phyloP scores from a whole-genome alignment of 768 basidiomycete species.

The Phlegmacium glaucopus region DNA sequence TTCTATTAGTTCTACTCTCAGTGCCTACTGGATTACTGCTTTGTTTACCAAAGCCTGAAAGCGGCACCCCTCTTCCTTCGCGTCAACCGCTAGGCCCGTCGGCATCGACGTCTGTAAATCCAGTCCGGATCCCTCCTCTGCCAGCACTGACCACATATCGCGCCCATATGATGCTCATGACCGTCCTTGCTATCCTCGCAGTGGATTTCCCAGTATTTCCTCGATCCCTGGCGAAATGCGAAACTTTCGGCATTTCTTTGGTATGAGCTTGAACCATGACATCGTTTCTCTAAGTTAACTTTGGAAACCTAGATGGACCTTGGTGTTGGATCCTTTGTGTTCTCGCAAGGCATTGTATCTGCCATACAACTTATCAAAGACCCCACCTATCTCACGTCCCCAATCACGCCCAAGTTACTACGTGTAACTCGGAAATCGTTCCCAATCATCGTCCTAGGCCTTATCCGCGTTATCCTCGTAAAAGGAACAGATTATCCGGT shows the following conservation, averaged over 20 bases:
- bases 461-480: slow-evolving; percentile 78
- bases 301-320: slow-evolving; percentile 81
- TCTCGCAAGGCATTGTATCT: slow-evolving; percentile 93
- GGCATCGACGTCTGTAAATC: slow-evolving; percentile 5
- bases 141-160: slow-evolving; percentile 85
- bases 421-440: slow-evolving; percentile 51
- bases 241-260: slow-evolving; percentile 92
- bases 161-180: slow-evolving; percentile 95
- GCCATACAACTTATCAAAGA: slow-evolving; percentile 75
- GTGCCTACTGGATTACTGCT: slow-evolving; percentile 43
- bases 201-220: slow-evolving; percentile 97
- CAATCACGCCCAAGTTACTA: slow-evolving; percentile 49
- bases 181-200: slow-evolving; percentile 85
- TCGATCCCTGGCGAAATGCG: slow-evolving; percentile 83
- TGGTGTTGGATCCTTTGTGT: slow-evolving; percentile 96
- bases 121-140: slow-evolving; percentile 39
- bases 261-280: slow-evolving; percentile 39
- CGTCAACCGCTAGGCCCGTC: slow-evolving; percentile 23
- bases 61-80: slow-evolving; percentile 53
- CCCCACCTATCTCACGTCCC: slow-evolving; percentile 46
- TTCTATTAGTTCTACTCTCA: slow-evolving; percentile 48
- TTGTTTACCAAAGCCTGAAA: slow-evolving; percentile 36
- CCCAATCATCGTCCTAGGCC: slow-evolving; percentile 69
- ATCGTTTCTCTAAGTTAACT: background rate
- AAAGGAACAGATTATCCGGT: slow-evolving; percentile 96